phyloP scores from a whole-genome alignment of 2,329 filamentous ascomycete species.

The Claviceps sp. region DNA sequence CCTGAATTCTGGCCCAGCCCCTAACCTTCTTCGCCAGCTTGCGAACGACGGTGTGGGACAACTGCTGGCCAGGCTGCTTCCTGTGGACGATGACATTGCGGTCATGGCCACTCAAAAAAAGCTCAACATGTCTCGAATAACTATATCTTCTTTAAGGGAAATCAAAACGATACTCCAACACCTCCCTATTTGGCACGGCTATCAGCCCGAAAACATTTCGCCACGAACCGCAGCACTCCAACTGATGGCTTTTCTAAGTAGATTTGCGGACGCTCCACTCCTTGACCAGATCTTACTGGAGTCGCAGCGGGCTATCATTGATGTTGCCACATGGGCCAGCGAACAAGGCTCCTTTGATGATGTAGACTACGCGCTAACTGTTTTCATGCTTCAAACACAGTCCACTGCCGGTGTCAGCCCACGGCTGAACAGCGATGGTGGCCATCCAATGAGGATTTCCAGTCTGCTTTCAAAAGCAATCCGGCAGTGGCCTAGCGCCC shows the following conservation, averaged over 20 bases:
- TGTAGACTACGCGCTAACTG: conserved; percentile 30
- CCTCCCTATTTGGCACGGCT: conserved; percentile 46
- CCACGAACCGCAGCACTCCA: conserved; percentile 52
- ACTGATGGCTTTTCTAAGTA: conserved; percentile 36
- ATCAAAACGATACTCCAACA: conserved; percentile 40
- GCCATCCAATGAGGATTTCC: conserved; percentile 17
- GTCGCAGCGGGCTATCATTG: conserved; percentile 14
- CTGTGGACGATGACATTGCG: conserved; percentile 39
- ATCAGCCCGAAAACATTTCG: conserved; percentile 37
- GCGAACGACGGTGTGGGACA: conserved; percentile 37
- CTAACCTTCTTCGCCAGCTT: conserved; percentile 45
- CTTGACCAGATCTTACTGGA: conserved; percentile 17
- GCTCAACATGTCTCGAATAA: conserved; percentile 54
- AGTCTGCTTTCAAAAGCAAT: conserved; percentile 18
- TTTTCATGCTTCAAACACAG: conserved; percentile 24
- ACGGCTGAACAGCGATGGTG: conserved; percentile 10
- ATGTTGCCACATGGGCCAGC: conserved; percentile 11
- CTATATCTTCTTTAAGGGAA: conserved; percentile 39
- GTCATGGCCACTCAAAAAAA: conserved; percentile 49
- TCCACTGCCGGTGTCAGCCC: conserved; percentile 15
- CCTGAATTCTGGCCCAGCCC: conserved; percentile 44
- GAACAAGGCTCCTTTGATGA: conserved; percentile 9
- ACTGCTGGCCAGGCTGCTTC: conserved; percentile 44
- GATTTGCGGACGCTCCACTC: conserved; percentile 15
- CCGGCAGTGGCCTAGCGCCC: conserved; percentile 17